Conservation (phyloP, 2,329 filamentous ascomycete genomes). For the Teratosphaeria nubilosa region DNA sequence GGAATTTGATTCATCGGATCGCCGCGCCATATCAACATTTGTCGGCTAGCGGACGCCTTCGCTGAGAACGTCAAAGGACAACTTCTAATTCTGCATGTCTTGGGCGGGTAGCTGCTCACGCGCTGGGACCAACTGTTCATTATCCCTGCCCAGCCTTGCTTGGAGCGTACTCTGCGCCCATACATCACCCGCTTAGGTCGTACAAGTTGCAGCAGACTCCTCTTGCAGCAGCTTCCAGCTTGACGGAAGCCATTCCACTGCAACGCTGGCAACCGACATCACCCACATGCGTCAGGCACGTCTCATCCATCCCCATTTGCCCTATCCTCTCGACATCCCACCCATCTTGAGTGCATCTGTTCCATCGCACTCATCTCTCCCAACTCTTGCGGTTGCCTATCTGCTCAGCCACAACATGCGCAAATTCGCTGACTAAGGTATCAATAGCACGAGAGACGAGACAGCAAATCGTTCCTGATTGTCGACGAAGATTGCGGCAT, state of each 20-base stretch:
- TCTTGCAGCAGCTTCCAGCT: slow-evolving; percentile 10
- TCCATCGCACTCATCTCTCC: slow-evolving; percentile 5
- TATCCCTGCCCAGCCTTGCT: slow-evolving; percentile 5
- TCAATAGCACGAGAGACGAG: slow-evolving; percentile 11
- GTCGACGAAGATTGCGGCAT: slow-evolving; percentile 28
- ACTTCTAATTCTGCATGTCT: slow-evolving; percentile 24
- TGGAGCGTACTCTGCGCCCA: slow-evolving; percentile 9
- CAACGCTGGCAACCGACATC: slow-evolving; percentile 18
- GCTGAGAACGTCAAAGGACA: slow-evolving; percentile 20
- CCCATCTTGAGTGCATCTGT: neutral
- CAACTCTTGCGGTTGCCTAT: slow-evolving; percentile 6
- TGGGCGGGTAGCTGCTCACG: slow-evolving; percentile 24
- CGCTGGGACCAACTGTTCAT: slow-evolving; percentile 11
- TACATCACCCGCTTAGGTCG: slow-evolving; percentile 18
- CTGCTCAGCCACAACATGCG: slow-evolving; percentile 9
- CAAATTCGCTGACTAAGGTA: slow-evolving; percentile 10
- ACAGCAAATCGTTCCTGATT: slow-evolving; percentile 22
- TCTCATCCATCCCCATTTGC: slow-evolving; percentile 6
- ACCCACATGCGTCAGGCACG: slow-evolving; percentile 27
- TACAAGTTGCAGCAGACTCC: slow-evolving; percentile 25
- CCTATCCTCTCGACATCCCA: slow-evolving; percentile 1
- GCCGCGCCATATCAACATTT: neutral
- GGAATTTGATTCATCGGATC: neutral
- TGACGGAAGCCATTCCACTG: slow-evolving; percentile 16
- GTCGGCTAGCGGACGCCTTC: slow-evolving; percentile 3